Conservation (phyloP, 257 asterid genomes). For the Craterostigma plantagineum region DNA sequence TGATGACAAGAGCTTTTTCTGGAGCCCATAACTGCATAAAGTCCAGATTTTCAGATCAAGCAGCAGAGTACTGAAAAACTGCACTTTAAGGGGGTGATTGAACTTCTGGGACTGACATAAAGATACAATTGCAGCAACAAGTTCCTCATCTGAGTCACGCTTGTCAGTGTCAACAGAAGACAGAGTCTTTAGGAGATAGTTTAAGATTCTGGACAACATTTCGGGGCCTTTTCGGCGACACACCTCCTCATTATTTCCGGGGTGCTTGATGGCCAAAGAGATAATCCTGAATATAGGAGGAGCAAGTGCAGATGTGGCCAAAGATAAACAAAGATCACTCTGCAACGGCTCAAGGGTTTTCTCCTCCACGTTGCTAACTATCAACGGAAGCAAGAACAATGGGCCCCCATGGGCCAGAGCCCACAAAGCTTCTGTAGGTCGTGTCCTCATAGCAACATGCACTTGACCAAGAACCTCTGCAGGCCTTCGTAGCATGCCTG, state of each 20-base stretch:
- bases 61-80: conserved; percentile 79
- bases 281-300: conserved; percentile 86
- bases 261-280: conserved; percentile 70
- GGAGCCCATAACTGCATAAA: conserved; percentile 94
- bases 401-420: conserved; percentile 97
- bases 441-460: conserved; percentile 84
- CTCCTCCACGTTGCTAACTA: conserved; percentile 67
- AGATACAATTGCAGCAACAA: conserved; percentile 76
- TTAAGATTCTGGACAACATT: conserved; percentile 71
- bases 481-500: conserved; percentile 84
- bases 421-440: conserved; percentile 92
- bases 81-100: conserved; percentile 73
- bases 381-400: conserved; percentile 76
- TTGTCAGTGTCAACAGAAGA: conserved; percentile 46
- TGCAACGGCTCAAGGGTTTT: conserved; percentile 71
- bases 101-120: conserved; percentile 82
- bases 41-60: conserved; percentile 93
- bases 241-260: conserved; percentile 89
- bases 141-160: conserved; percentile 78
- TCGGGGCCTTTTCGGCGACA: conserved; percentile 89
- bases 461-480: conserved; percentile 99
- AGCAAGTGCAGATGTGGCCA: conserved; percentile 68
- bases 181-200: conserved; percentile 73
- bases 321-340: conserved; percentile 52
- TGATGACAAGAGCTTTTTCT: conserved; percentile 86